Conservation (phyloP, 2,329 filamentous ascomycete species). For the Pseudocercospora macadamiae region DNA sequence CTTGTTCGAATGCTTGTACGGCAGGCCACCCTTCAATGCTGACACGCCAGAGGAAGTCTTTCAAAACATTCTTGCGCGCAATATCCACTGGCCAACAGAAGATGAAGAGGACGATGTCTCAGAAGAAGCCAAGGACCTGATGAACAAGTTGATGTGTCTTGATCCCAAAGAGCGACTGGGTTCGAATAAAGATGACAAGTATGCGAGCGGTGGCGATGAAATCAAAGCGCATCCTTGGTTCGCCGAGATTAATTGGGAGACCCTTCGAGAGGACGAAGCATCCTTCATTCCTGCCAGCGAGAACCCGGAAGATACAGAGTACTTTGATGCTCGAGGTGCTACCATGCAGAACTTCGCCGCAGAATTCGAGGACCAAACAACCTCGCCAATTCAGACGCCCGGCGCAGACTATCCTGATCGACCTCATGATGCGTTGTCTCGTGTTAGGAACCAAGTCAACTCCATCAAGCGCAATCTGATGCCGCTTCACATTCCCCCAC, state of each 20-base stretch:
- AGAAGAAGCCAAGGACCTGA: slow-evolving; percentile 86
- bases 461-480: slow-evolving; percentile 89
- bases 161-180: slow-evolving; percentile 82
- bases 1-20: slow-evolving; percentile 92
- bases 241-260: slow-evolving; percentile 82
- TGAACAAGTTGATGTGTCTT: slow-evolving; percentile 86
- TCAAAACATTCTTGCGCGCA: slow-evolving; percentile 88
- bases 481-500: slow-evolving; percentile 93
- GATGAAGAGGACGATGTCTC: slow-evolving; percentile 74
- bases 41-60: slow-evolving; percentile 90
- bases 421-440: slow-evolving; percentile 90
- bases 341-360: slow-evolving; percentile 90
- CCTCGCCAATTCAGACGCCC: slow-evolving; percentile 70
- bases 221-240: slow-evolving; percentile 93
- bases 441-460: slow-evolving; percentile 81
- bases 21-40: slow-evolving; percentile 91
- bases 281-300: slow-evolving; percentile 92
- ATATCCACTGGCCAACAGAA: slow-evolving; percentile 90
- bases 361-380: slow-evolving; percentile 86
- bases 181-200: slow-evolving; percentile 82
- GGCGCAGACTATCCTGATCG: slow-evolving; percentile 81
- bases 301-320: slow-evolving; percentile 96
- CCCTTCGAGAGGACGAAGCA: slow-evolving; percentile 88
- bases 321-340: slow-evolving; percentile 90
- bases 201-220: slow-evolving; percentile 80